Conservation (phyloP, 108 stramenopile species). For the Mediolabrus comicus region DNA sequence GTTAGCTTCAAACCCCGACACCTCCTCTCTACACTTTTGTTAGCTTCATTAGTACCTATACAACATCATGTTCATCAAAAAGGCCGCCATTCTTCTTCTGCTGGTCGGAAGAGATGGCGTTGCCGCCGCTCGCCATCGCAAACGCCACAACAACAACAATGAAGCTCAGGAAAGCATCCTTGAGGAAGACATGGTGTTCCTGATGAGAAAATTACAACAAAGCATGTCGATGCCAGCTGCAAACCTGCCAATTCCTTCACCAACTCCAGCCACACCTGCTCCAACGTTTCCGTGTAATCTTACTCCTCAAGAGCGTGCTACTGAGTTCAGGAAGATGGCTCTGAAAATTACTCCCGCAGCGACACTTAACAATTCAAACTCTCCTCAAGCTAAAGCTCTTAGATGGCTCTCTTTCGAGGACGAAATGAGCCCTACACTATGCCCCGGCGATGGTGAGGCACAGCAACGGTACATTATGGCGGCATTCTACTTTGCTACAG, state of each 20-base stretch:
- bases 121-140: not conserved
- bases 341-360: not conserved
- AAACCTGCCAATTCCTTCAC: not conserved
- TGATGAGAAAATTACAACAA: not conserved
- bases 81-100: not conserved
- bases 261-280: not conserved
- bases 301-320: constrained; percentile 12
- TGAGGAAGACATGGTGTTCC: not conserved
- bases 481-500: constrained; percentile 29
- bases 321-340: constrained; percentile 7
- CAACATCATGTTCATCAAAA: not conserved
- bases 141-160: not conserved
- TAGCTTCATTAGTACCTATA: too few relatives aligned
- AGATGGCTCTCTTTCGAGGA: constrained; percentile 62
- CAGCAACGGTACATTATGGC: constrained; percentile 30
- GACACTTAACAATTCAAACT: not conserved
- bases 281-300: constrained; percentile 24
- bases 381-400: constrained; percentile 59
- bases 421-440: constrained; percentile 37
- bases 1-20: too few relatives aligned
- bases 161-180: not conserved
- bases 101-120: not conserved
- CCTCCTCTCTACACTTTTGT: too few relatives aligned
- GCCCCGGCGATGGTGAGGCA: not conserved
- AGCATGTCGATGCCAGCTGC: not conserved